Evolutionary conservation across 1,284 basidiomycete species (phyloP), one percentile per base, ranked within the genome.

Genomic region (Leucoagaricus sp.): DNA sequence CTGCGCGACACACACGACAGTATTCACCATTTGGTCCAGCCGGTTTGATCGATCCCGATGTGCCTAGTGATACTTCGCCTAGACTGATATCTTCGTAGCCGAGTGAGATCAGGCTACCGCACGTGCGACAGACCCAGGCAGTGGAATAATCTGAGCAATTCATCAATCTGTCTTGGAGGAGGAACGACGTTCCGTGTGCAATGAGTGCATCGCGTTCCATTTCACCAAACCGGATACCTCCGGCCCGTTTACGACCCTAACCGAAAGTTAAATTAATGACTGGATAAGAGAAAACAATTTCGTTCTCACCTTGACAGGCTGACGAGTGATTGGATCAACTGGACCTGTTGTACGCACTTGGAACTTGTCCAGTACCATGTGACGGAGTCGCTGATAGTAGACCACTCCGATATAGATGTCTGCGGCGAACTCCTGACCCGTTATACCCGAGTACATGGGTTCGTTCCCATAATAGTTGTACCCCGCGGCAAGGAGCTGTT

Each of bases 301-400:
- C 13, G 45, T 45, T 51, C 80, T 68, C 67, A 91, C 94, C 85
- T 99, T 98, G 69, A 99, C 93, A 47, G 97, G 97, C 72, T 99
- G 97, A 63, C 95, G 85, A 4, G 97, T 99, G 45, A 98, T 78
- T 25, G 91, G 88, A 75, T 99, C 96, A 36, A 99, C 94, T 9
- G 96, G 96, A 3, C 97, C 97, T 25, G 95, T 98, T 26, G 97
- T 98, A 65, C 97, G 89, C 34, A 98, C 96, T 78, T 99, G 97
- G 84, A 96, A 99, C 77, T 99, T 99, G 81, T 99, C 97, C 66
- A 98, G 83, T 54, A 99, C 97, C 97, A 99, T 99, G 83, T 99
- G 97, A 65, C 97, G 87, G 59, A 99, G 81, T 59, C 97, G 90
- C 73, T 99, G 97, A 75, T 99, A 99, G 78, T 98, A 98, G 51